phyloP scores from a whole-genome alignment of 371 early-diverging fungal genomes.

The Basidiobolus meristosporus region DNA sequence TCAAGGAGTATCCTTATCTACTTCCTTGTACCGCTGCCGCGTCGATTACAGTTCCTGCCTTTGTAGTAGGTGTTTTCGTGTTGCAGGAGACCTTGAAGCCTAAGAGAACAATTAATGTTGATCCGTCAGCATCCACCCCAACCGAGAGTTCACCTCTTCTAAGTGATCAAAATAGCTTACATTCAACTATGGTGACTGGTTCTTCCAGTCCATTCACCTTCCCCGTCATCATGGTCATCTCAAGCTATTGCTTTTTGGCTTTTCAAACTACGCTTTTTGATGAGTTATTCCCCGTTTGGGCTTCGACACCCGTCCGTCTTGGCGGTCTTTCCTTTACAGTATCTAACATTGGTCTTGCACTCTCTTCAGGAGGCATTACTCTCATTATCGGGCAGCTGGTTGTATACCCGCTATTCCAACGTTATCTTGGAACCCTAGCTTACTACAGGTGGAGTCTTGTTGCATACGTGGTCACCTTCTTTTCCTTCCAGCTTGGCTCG shows the following conservation, averaged over 20 bases:
- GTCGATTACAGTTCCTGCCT: conserved; percentile 31
- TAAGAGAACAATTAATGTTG: neutral
- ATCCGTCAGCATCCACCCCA: neutral
- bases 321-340: conserved; percentile 40
- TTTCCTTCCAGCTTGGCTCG: conserved; percentile 13
- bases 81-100: conserved; percentile 45
- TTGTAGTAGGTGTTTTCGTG: conserved; percentile 36
- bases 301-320: conserved; percentile 19
- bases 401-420: conserved; percentile 24
- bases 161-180: too few species aligned
- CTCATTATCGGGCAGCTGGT: conserved; percentile 30
- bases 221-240: neutral
- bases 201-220: neutral
- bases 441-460: conserved; percentile 23
- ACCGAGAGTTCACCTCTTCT: neutral
- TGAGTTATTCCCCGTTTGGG: conserved; percentile 47
- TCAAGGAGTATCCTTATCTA: conserved; percentile 55
- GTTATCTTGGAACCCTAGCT: conserved; percentile 17
- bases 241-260: conserved; percentile 17
- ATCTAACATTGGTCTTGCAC: conserved; percentile 27
- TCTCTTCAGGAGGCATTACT: conserved; percentile 24
- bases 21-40: conserved; percentile 65
- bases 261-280: conserved; percentile 55
- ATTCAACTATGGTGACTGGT: too few species aligned
- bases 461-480: conserved; percentile 17